Percentiles rank a stretch among this genome's conserved stretches.
phyloP scores from a whole-genome alignment of 768 basidiomycete species.

The Rhizopogon vesiculosus region DNA sequence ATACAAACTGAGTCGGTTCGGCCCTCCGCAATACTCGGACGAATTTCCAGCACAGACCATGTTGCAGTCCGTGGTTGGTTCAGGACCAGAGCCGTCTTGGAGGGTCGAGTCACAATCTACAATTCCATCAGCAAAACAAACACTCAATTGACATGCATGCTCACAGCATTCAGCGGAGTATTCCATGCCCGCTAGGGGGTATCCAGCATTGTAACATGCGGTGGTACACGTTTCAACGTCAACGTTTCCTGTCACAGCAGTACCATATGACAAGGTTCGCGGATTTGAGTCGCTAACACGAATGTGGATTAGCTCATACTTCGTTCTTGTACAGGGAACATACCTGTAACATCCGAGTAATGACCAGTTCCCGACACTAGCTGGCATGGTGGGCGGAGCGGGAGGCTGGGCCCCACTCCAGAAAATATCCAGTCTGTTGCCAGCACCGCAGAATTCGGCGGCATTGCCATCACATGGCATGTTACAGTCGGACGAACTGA shows the following conservation, averaged over 20 bases:
- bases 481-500: constrained; percentile 51
- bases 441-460: constrained; percentile 56
- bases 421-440: constrained; percentile 55
- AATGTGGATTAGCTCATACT: neutral
- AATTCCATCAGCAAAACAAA: neutral
- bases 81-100: constrained; percentile 23
- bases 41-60: constrained; percentile 63
- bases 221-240: constrained; percentile 46
- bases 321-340: constrained; percentile 5
- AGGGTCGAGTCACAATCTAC: constrained; percentile 16
- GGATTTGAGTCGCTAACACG: constrained; percentile 29
- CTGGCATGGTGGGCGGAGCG: constrained; percentile 45
- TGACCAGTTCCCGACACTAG: constrained; percentile 57
- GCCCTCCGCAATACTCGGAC: constrained; percentile 71
- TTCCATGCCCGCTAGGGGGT: constrained; percentile 40
- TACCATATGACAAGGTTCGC: constrained; percentile 29
- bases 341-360: constrained; percentile 76
- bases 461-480: constrained; percentile 58
- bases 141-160: constrained; percentile 11
- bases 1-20: constrained; percentile 60
- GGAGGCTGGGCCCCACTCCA: constrained; percentile 58
- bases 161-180: constrained; percentile 45
- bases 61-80: constrained; percentile 50
- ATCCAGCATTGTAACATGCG: constrained; percentile 39
- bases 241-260: constrained; percentile 36